Percentiles rank a stretch among this genome's conserved stretches.
These are phyloP conservation scores for Hypocrella siamensis DNA, from an alignment of 2,329 filamentous ascomycete genomes.

Conservation along the genomic window DNA sequence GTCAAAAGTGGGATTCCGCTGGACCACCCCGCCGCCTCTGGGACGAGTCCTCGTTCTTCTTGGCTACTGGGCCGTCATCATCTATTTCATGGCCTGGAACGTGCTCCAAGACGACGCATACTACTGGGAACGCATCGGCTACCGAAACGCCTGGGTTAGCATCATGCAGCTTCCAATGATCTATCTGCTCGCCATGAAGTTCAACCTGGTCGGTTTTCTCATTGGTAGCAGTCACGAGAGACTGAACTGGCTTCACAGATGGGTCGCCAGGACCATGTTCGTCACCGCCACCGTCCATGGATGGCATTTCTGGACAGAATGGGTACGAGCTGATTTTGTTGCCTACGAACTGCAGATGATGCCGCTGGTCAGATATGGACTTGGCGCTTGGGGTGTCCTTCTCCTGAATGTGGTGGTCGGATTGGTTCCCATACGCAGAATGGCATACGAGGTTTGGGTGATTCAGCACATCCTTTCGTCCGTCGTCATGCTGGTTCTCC, in stretches of 20 bases:
- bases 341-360: slow-evolving; percentile 42
- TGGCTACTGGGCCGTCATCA: slow-evolving; percentile 42
- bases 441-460: slow-evolving; percentile 55
- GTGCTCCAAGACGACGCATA: slow-evolving; percentile 35
- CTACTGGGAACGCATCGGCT: slow-evolving; percentile 50
- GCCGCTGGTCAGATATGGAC: slow-evolving; percentile 49
- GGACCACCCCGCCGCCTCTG: slow-evolving; percentile 41
- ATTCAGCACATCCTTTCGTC: slow-evolving; percentile 50
- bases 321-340: slow-evolving; percentile 44
- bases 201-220: slow-evolving; percentile 42
- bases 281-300: slow-evolving; percentile 54
- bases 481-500: slow-evolving; percentile 43
- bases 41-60: slow-evolving; percentile 38
- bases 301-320: slow-evolving; percentile 52
- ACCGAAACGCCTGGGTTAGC: slow-evolving; percentile 51
- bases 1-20: slow-evolving; percentile 27
- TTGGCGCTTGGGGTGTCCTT: slow-evolving; percentile 50
- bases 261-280: slow-evolving; percentile 54
- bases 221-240: slow-evolving; percentile 51
- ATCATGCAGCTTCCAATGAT: slow-evolving; percentile 49
- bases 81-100: slow-evolving; percentile 38
- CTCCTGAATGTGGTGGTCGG: slow-evolving; percentile 50
- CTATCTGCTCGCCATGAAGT: slow-evolving; percentile 45
- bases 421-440: slow-evolving; percentile 46
- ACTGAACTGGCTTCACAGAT: slow-evolving; percentile 59